Evolutionary conservation across 805 yeast species (phyloP), one percentile per base, ranked within the genome.

Genomic region (Starmera amethionina): DNA sequence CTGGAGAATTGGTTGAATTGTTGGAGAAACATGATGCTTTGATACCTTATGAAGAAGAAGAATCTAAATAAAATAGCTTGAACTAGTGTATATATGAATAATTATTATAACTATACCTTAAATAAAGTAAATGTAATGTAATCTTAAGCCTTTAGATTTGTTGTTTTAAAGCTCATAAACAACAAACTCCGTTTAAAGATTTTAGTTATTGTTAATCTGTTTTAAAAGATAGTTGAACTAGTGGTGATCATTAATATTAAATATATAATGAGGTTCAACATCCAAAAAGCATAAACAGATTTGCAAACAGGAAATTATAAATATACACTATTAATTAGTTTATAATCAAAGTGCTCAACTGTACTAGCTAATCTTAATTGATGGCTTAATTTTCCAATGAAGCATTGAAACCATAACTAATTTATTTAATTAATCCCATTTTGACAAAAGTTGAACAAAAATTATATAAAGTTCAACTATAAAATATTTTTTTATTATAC

Each of bases 1-100:
- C 69, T 40, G 98, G 98, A n/a, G 96, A 90, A 56, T 74, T 93
- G 40, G 78, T 88, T 14, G 89, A 89, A 42, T 59, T 93, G 46
- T 69, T 93, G 39, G 97, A 89, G 48, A 66, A 75, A 41, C 85
- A 83, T 40, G 75, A 77, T 38, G 93, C 85, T 34, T 71, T 90
- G 42, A 78, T 88, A 28, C 88, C 93, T 11, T 87, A 80, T 56
- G 94, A 83, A 42, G 78, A 70, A n/a, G 72, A 72, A 29, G 63
- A 45, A 40, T 10, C 12, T 12, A 27, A 25, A 19, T 30, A 32
- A 22, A 16, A 16, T 16, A 16, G 18, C 18, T 16, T 16, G 18
- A 16, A 16, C 18, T 16, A 16, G 18, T 41, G 16, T 18, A 46
- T 29, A 15, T 42, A 45, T 14, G 34, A 18, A n/a, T n/a, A n/a